These are phyloP conservation scores for Lactarius psammicola DNA, from an alignment of 768 basidiomycete species.

Conservation along the genomic window DNA sequence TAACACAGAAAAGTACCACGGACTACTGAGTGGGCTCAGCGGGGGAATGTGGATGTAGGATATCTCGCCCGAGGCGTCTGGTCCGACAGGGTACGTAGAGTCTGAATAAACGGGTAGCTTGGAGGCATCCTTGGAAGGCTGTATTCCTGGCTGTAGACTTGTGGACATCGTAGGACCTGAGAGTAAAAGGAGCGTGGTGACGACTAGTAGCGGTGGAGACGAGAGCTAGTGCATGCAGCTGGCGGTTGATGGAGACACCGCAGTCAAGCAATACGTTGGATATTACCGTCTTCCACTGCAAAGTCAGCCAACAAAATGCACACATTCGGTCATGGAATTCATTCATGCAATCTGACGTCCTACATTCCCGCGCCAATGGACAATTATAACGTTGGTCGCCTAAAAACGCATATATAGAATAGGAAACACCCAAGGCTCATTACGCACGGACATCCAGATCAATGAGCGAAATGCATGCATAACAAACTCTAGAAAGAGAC, in stretches of 20 bases:
- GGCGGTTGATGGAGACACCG: neutral
- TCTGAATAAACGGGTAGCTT: slow-evolving; percentile 15
- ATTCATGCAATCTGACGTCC: slow-evolving; percentile 19
- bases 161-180: slow-evolving; percentile 1
- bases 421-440: slow-evolving; percentile 18
- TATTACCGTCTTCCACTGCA: neutral
- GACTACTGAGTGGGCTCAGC: slow-evolving; percentile 19
- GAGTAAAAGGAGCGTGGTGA: neutral
- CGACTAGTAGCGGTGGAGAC: neutral
- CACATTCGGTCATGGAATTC: slow-evolving; percentile 23
- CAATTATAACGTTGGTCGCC: slow-evolving; percentile 15
- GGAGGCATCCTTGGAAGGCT: slow-evolving; percentile 10
- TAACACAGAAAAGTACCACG: neutral
- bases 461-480: slow-evolving; percentile 13
- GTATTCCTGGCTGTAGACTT: slow-evolving; percentile 6
- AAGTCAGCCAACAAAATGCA: slow-evolving; percentile 22
- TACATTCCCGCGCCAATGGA: slow-evolving; percentile 10
- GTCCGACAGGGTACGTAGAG: slow-evolving; percentile 20
- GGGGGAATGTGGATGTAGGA: slow-evolving; percentile 20
- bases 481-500: slow-evolving; percentile 1
- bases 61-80: slow-evolving; percentile 13
- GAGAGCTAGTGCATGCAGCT: slow-evolving; percentile 1
- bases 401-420: slow-evolving; percentile 25
- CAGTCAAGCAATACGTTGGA: neutral
- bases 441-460: slow-evolving; percentile 10